Evolutionary conservation across 768 basidiomycete species (phyloP), one percentile per base, ranked within the genome.

Genomic region (Cystofilobasidium ferigula): DNA sequence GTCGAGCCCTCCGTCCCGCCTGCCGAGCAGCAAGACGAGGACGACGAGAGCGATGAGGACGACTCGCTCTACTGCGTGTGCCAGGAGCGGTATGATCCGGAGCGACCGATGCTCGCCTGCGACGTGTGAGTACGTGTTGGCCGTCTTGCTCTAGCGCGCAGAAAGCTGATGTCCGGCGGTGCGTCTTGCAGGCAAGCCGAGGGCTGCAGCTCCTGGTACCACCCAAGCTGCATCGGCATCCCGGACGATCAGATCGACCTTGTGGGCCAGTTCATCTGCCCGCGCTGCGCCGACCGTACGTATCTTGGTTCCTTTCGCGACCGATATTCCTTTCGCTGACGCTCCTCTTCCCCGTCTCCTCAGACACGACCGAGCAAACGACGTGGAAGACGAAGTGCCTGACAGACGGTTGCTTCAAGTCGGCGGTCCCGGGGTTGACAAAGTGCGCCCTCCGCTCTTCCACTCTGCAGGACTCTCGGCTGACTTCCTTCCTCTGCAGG

Each of bases 131-230:
- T 74, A 2, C 0, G 6, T 24, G n/a, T n/a, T n/a, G n/a, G n/a
- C 13, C 22, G 13, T 35, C 63, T 24, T 28, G 30, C 35, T 48
- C 22, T 36, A 42, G 42, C 14, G 10, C 26, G 61, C 20, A 57
- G 38, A 7, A 54, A 62, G 22, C 56, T 57, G 22, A 54, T 28
- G 30, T 24, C 48, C n/a, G 22, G 64, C 43, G 12, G 14, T 59
- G 6, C 18, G 12, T 0, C 26, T 35, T n/a, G n/a, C n/a, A n/a
- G n/a, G n/a, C n/a, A n/a, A n/a, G n/a, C 16, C 30, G 22, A 24
- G 62, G 91, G 90, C 34, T 94, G 91, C 75, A 91, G 93, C 72
- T 88, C 92, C 69, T 95, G 91, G 91, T 94, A 89, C 74, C 91
- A 95, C 73, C 86, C 87, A 0, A 81, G 83, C 57, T 95, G 91